Evolutionary conservation across 1,284 basidiomycete genomes (phyloP).

Genomic region (Limonomyces culmigenus): DNA sequence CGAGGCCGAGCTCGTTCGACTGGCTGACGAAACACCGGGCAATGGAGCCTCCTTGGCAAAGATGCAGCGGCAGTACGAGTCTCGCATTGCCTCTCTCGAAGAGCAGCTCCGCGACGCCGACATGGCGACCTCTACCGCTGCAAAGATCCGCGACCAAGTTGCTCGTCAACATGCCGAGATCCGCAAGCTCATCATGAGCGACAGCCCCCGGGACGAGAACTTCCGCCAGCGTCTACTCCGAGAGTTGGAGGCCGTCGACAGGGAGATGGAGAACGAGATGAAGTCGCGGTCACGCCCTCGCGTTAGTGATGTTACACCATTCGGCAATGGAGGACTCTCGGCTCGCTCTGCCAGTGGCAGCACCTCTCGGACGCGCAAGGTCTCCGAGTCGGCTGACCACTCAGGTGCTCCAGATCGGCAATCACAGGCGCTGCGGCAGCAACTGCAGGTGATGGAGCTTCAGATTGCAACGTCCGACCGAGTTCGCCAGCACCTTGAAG

Average conservation of each 20-base stretch:
- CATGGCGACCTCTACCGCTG: conserved; percentile 28
- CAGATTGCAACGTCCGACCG: conserved; percentile 54
- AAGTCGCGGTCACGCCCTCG: conserved; percentile 12
- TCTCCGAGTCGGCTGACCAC: conserved; percentile 18
- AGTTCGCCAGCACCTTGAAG: conserved; percentile 49
- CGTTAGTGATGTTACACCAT: conserved; percentile 6
- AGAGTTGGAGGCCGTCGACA: conserved; percentile 51
- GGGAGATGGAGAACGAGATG: conserved; percentile 43
- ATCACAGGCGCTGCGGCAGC: conserved; percentile 39
- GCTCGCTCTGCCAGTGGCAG: neutral
- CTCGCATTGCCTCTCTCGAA: conserved; percentile 48
- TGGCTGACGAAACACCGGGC: conserved; percentile 43
- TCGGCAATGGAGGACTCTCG: conserved; percentile 8
- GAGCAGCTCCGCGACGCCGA: conserved; percentile 41
- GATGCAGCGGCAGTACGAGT: conserved; percentile 48
- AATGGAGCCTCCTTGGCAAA: conserved; percentile 34
- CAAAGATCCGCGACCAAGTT: conserved; percentile 43
- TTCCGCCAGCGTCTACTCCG: conserved; percentile 52
- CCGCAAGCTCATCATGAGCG: conserved; percentile 41
- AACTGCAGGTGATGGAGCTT: conserved; percentile 50
- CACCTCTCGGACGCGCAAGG: conserved; percentile 15
- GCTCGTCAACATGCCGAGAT: conserved; percentile 57
- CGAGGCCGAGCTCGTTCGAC: conserved; percentile 49
- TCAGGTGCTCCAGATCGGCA: conserved; percentile 29
- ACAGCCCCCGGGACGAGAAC: conserved; percentile 33